Base-by-base conservation (phyloP, 306 rosid genomes). In the peach (Prunus persica) region DNA sequence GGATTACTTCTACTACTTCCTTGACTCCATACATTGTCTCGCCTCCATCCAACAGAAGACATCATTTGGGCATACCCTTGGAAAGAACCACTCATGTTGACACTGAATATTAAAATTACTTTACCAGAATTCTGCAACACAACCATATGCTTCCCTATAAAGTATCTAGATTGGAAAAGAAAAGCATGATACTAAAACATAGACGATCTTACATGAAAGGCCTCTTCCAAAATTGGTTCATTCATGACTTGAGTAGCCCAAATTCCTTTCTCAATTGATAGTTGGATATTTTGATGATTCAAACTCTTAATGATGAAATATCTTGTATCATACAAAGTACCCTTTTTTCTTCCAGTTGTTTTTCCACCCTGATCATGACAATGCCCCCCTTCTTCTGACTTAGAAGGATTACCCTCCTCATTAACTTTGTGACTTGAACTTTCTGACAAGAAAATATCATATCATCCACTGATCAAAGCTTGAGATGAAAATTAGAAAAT, bases 191-290 rank as follows among this genome's bases (percentile, higher is more conserved):
- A 79, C 16, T 46, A 24, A 50, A 83, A 34, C 32, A 78, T 41
- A 28, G 61, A 66, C 56, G 68, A 76, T 64, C 94, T 89, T 87
- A 91, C 97, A 82, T 80, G 91, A 80, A 91, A 91, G 77, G 97
- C 97, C 61, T 91, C 93, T 68, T 87, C 93, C 75, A 91, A 79
- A 78, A 84, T 86, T 1, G 87, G 91, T 78, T 91, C 97, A 22
- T 89, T 91, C 92, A 89, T 89, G 78, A 86, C 85, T 84, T 91
- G 97, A 65, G 97, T 91, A n/a, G 97, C 94, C 97, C 97, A 91
- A 80, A 91, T 86, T 86, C 94, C 94, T 84, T 86, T 91, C 85
- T 87, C 91, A 20, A 89, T 63, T 1, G 97, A 91, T 58, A 87
- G 75, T 32, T 64, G 83, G 66, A 91, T 86, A 74, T 91, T 91